Conservation (phyloP, 2,329 filamentous ascomycete genomes). For the Berkeleyomyces basicola region DNA sequence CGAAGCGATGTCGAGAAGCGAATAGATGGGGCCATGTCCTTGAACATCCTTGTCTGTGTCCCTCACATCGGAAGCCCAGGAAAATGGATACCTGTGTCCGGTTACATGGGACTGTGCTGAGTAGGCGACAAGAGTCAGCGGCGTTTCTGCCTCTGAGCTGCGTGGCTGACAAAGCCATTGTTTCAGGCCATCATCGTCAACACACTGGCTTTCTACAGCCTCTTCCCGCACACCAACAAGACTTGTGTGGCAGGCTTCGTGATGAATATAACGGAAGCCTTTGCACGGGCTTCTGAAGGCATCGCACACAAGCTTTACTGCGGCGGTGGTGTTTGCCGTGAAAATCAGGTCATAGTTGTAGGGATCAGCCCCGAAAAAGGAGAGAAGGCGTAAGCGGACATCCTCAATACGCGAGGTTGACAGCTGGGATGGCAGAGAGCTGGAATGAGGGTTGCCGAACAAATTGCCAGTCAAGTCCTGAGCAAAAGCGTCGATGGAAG, state of each 20-base stretch:
- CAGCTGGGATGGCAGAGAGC: conserved; percentile 40
- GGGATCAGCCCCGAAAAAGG: conserved; percentile 41
- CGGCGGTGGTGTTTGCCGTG: conserved; percentile 43
- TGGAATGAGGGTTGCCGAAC: conserved; percentile 54
- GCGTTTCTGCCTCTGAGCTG: conserved; percentile 17
- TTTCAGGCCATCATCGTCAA: conserved; percentile 35
- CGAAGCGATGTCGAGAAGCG: conserved; percentile 45
- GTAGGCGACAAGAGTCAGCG: conserved; percentile 37
- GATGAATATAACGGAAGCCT: conserved; percentile 42
- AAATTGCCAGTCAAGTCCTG: conserved; percentile 37
- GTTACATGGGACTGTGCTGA: conserved; percentile 57
- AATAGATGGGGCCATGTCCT: conserved; percentile 22
- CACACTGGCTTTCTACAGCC: conserved; percentile 39
- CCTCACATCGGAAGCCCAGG: conserved; percentile 32
- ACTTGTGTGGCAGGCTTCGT: conserved; percentile 45
- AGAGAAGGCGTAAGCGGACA: conserved; percentile 34
- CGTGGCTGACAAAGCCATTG: conserved; percentile 23
- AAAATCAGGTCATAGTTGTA: conserved; percentile 45
- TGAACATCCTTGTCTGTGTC: conserved; percentile 15
- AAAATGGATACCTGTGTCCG: conserved; percentile 41
- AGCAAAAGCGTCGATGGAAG: conserved; percentile 39
- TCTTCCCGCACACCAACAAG: conserved; percentile 52
- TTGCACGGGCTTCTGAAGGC: conserved; percentile 34
- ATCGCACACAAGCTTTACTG: conserved; percentile 45
- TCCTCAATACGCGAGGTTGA: conserved; percentile 41